Evolutionary conservation across 1,139 yeast genomes (phyloP).

Genomic region (Taiozyma sp.): DNA sequence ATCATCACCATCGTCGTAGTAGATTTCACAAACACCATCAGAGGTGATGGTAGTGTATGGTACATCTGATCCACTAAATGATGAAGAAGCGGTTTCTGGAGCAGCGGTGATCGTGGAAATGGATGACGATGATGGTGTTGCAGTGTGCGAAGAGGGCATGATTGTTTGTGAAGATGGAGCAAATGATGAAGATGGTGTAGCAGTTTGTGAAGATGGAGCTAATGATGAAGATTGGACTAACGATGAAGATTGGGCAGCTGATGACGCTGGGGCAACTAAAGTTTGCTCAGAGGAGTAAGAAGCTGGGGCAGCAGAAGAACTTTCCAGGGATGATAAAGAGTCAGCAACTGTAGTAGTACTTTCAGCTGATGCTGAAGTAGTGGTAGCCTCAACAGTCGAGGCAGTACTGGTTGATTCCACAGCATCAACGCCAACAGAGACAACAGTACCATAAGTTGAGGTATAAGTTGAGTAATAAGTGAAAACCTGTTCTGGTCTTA

Average conservation of each 20-base stretch:
- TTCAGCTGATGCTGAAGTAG: conserved; percentile 4
- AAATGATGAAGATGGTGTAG: conserved; percentile 3
- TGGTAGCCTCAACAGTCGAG: conserved; percentile 7
- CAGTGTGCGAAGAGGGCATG: background rate
- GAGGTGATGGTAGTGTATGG: conserved; percentile 19
- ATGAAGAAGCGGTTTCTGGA: conserved; percentile 18
- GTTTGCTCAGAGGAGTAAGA: background rate
- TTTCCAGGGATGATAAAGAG: background rate
- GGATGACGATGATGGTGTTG: conserved; percentile 8
- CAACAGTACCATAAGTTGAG: conserved; percentile 16
- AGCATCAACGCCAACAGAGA: conserved; percentile 14
- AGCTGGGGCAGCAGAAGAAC: background rate
- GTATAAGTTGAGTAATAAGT: conserved; percentile 20
- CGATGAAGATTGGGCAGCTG: background rate
- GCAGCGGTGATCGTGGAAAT: conserved; percentile 19
- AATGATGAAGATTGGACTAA: background rate
- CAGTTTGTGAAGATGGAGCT: background rate
- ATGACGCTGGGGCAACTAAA: background rate
- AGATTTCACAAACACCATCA: conserved; percentile 26
- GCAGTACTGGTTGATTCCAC: conserved; percentile 9
- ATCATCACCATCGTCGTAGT: conserved; percentile 25
- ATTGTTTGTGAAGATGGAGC: conserved; percentile 2
- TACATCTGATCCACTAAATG: conserved; percentile 9
- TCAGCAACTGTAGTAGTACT: conserved; percentile 1
- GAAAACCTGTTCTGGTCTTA: conserved; percentile 20